Base-by-base conservation (phyloP, 2,329 filamentous ascomycete species). In the Sclerotinia subarctica region DNA sequence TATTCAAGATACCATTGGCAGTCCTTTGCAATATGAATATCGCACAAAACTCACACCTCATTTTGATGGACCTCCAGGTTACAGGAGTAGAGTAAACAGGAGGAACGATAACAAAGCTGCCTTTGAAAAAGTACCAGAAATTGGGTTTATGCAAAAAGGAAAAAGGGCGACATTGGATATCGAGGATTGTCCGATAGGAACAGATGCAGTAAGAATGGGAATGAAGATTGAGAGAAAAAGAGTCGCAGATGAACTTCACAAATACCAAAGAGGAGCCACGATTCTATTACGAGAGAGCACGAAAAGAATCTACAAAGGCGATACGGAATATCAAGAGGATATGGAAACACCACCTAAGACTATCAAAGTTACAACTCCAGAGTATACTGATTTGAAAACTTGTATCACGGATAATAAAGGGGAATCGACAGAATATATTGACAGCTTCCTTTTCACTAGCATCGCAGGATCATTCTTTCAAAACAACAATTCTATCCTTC, bases 401-500 rank as follows among this genome's bases (percentile, higher is more conserved):
- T 98, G 92, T 82, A 87, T 96, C 73, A 97, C 94, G 5, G 89
- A 97, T 80, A 87, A 88, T 78, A 96, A 94, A 72, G 90, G 86
- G 72, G 91, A 85, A 63, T 89, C 91, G 4, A 94, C 91, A 42
- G 95, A 99, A 79, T 97, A 96, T 80, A 86, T 99, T 71, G 92
- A 90, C 76, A 70, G 75, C 47, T 95, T 90, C 81, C 83, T 89
- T 76, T 97, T 99, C 81, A 89, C 89, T 78, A 98, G 96, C 81
- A 92, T 91, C 3, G 95, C 95, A 15, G 94, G 94, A 69, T 88
- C 92, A 64, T 99, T 99, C 82, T 99, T 99, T 86, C 95, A 99
- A 78, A 99, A 99, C 84, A 99, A 99, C 85, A 98, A 98, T 83
- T 96, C 93, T 67, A 98, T 99, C 80, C 89, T 99, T 32, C 88